A percentile compares a stretch with the other conserved stretches of the same genome.
Conservation (phyloP, 257 asterid genomes). For the Echites panduratus region DNA sequence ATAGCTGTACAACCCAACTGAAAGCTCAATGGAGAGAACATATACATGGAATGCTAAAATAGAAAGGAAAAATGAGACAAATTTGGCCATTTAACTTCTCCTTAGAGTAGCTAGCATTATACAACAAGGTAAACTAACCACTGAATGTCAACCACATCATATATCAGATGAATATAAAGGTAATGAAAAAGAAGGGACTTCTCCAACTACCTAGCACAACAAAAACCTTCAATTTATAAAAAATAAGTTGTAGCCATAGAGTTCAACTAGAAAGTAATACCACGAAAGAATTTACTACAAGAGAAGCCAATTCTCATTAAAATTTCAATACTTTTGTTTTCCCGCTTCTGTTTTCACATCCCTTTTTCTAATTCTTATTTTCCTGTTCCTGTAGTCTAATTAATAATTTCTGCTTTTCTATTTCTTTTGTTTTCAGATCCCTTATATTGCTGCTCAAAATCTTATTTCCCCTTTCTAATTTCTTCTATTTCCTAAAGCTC, state of each 20-base stretch:
- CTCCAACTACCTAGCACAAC: background rate
- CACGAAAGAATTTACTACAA: slow-evolving; percentile 1
- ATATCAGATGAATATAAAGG: background rate
- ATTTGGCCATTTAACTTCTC: background rate
- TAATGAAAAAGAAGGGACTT: background rate
- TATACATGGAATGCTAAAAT: background rate
- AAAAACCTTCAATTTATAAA: background rate
- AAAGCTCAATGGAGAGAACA: background rate
- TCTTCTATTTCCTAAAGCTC: no score
- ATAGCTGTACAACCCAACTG: background rate
- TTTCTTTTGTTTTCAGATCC: no score
- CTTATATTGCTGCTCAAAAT: no score
- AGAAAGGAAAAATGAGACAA: background rate
- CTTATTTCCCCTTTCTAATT: no score
- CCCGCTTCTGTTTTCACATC: no score
- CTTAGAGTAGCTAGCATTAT: background rate
- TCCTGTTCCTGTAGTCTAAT: no score
- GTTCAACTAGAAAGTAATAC: background rate
- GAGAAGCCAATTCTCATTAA: no score
- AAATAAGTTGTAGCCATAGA: background rate
- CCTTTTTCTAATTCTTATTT: no score
- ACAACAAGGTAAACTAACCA: background rate
- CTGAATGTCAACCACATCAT: background rate
- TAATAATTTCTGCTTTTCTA: no score
- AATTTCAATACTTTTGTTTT: no score